Evolutionary conservation across 345 rosid species (phyloP), one percentile per base, ranked within the genome.

Genomic region (Eucalyptus virginea): DNA sequence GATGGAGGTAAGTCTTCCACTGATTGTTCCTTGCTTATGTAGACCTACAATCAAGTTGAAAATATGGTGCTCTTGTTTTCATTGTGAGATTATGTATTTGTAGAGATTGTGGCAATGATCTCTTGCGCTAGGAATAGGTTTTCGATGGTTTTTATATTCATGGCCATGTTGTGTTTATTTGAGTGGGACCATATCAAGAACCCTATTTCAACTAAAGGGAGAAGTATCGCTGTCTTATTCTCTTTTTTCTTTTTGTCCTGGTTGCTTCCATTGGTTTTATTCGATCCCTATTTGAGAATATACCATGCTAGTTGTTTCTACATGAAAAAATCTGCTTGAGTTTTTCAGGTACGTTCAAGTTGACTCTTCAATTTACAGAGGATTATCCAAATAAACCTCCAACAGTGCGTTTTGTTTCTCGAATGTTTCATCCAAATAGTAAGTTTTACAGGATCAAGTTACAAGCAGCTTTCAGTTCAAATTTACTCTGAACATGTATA

Each of bases 331-430:
- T 77, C 15, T 40, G 48, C 6, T 40, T 28, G 30, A 60, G 47
- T 56, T 90, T 67, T 88, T 87, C 94, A 94, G 96, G 95, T 48
- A 93, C 96, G 86, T 94, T 94, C 92, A 94, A 94, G 90, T 88
- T 94, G 94, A 91, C 94, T 45, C 96, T 94, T 88, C 96, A 94
- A 87, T 93, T 93, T 60, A 81, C 94, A 4, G 95, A 93, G 91
- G 94, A 93, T 91, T 94, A 94, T 91, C 96, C 96, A 69, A 94
- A 94, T 91, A 94, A 94, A 87, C 94, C 96, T 9, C 96, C 96
- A 30, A 91, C 93, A 30, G 96, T 94, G 88, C 91, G 94, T 49
- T 94, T 94, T 90, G 96, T 94, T 85, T 94, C 96, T 88, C 90
- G 94, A 72, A 94, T 94, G 96, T 93, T 94, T 89, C 95, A 94